A percentile compares a stretch with the other conserved stretches of the same genome.
These are phyloP conservation scores for Chlorella sp. DNA, from an alignment of 139 green algal species.

Conservation along the genomic window DNA sequence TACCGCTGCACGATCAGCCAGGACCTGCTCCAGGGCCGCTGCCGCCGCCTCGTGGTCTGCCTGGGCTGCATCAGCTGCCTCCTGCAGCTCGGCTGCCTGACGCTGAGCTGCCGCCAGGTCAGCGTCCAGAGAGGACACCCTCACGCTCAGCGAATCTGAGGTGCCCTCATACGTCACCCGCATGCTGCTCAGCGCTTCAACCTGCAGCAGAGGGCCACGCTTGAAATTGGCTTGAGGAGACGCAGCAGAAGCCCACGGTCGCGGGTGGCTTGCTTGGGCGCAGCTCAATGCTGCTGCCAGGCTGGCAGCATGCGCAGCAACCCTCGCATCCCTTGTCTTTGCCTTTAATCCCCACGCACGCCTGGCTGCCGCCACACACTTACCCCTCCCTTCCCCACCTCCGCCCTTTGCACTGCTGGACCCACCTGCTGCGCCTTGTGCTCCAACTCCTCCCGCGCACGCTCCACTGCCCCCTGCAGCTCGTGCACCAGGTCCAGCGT, in stretches of 20 bases:
- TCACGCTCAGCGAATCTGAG: constrained; percentile 1
- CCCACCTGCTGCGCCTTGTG: constrained; percentile 24
- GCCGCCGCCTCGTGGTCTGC: not conserved
- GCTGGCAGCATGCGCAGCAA: not conserved
- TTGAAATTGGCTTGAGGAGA: not conserved
- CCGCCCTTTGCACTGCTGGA: no score
- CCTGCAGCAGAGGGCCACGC: not conserved
- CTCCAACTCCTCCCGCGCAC: constrained; percentile 2
- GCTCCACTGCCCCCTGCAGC: constrained; percentile 24
- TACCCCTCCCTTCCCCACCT: not conserved
- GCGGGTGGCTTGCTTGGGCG: no score
- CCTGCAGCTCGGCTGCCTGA: constrained; percentile 21
- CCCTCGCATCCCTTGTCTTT: no score
- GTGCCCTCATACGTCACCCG: not conserved
- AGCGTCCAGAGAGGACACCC: constrained; percentile 7
- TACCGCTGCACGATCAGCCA: not conserved
- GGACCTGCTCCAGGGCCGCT: not conserved
- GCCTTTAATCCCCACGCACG: not conserved
- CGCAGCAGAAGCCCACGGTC: no score
- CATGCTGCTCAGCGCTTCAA: constrained; percentile 11
- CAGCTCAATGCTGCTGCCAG: not conserved
- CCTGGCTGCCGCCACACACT: not conserved
- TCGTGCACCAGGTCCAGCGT: constrained; percentile 9
- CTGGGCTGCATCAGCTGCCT: not conserved
- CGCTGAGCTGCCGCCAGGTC: constrained; percentile 21